phyloP scores from a whole-genome alignment of 2,329 filamentous ascomycete genomes.

The Alternaria panax region DNA sequence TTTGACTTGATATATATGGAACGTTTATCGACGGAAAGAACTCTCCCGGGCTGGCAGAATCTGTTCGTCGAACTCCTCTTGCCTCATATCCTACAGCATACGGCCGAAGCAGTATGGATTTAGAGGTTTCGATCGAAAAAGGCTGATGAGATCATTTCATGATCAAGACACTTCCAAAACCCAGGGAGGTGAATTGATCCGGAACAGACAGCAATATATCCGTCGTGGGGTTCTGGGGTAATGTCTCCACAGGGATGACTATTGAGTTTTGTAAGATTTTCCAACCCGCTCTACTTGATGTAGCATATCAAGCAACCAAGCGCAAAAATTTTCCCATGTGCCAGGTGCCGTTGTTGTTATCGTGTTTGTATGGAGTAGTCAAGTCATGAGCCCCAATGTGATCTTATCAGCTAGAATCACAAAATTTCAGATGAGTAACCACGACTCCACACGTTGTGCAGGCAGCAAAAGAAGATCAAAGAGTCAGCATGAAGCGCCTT shows the following conservation, averaged over 20 bases:
- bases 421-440: slow-evolving; percentile 40
- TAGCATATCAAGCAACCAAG: slow-evolving; percentile 37
- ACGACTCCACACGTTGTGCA: slow-evolving; percentile 33
- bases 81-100: background rate
- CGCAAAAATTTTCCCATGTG: slow-evolving; percentile 29
- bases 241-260: background rate
- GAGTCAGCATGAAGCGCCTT: slow-evolving; percentile 25
- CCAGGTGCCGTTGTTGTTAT: slow-evolving; percentile 33
- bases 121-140: background rate
- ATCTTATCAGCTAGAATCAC: slow-evolving; percentile 30
- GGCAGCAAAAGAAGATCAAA: slow-evolving; percentile 28
- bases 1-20: background rate
- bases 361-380: slow-evolving; percentile 27
- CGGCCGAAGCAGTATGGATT: background rate
- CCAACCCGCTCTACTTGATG: slow-evolving; percentile 26
- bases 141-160: background rate
- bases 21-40: background rate
- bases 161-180: background rate
- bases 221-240: background rate
- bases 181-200: background rate
- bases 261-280: slow-evolving; percentile 16
- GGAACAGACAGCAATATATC: background rate
- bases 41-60: background rate
- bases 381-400: slow-evolving; percentile 29
- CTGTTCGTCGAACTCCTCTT: background rate